Base-by-base conservation (phyloP, 495 filamentous ascomycete species). In the Xanthoparmelia taractica region DNA sequence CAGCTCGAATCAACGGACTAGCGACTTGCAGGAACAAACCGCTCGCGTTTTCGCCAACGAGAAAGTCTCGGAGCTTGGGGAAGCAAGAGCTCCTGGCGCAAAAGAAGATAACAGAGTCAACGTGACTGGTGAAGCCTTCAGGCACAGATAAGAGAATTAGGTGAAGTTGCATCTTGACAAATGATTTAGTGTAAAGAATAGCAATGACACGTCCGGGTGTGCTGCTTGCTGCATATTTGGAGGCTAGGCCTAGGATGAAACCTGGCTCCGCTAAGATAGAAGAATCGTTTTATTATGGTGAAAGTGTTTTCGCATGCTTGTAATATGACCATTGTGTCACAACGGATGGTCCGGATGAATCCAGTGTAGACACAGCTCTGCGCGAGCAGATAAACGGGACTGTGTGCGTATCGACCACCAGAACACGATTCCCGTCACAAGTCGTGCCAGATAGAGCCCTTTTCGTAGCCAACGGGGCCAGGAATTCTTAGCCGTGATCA, bases 201-300 rank as follows among this genome's bases (percentile, higher is more conserved):
- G 45, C 41, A 45, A 45, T 47, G n/a, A 47, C 23, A 47, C 11
- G n/a, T 25, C n/a, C n/a, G 45, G 8, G n/a, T 11, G 13, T 47
- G 45, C 45, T 23, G 45, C 45, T 47, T 47, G 45, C n/a, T 47
- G 45, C n/a, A 47, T 47, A 45, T 45, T n/a, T 45, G 41, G n/a
- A 45, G n/a, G 41, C n/a, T n/a, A n/a, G n/a, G n/a, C n/a, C 41
- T 45, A 47, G 45, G 23, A 47, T 25, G 11, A 45, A 4, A 7
- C 40, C 43, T n/a, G 10, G 20, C 23, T 8, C 20, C 43, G 43
- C 18, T 2, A 45, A 45, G 20, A 23, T 7, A 23, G 23, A 45
- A n/a, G n/a, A n/a, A n/a, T n/a, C n/a, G n/a, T n/a, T n/a, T n/a
- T n/a, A 10, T 47, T 5, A 25, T 47, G 45, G 45, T 11, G 10